Percentiles rank a stretch among this genome's conserved stretches.
Conservation (phyloP, 148 eudicot genomes). For the Dianthus caryophyllus region DNA sequence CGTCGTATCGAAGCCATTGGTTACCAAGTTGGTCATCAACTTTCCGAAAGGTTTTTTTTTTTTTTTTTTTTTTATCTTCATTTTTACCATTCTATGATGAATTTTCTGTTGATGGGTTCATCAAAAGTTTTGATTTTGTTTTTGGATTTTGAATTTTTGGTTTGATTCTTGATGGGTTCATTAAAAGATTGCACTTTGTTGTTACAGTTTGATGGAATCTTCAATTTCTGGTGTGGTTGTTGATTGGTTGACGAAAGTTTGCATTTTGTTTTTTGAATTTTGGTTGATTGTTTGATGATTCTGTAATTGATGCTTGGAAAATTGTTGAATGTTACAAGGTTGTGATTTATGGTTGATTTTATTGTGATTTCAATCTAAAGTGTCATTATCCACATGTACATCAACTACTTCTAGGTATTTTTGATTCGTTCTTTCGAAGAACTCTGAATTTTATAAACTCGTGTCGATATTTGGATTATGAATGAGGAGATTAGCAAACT, state of each 20-base stretch:
- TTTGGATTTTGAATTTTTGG: neutral
- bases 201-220: neutral
- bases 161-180: too few species aligned
- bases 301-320: neutral
- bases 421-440: too few species aligned
- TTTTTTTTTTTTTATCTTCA: neutral
- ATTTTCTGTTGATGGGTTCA: neutral
- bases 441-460: too few species aligned
- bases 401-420: too few species aligned
- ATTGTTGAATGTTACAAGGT: neutral
- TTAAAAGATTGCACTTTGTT: too few species aligned
- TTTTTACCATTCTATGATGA: neutral
- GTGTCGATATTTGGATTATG: too few species aligned
- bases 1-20: slow-evolving; percentile 89
- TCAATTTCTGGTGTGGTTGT: neutral
- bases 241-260: neutral
- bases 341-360: neutral
- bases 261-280: too few species aligned
- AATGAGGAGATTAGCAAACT: too few species aligned
- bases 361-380: neutral
- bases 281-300: too few species aligned
- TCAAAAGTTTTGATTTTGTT: neutral
- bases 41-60: slow-evolving; percentile 60
- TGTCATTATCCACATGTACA: too few species aligned
- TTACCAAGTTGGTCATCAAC: slow-evolving; percentile 90